Evolutionary conservation across 129 eudicot genomes (phyloP), one percentile per base, ranked within the genome.

Genomic region (Centrapalus pauciflorus): DNA sequence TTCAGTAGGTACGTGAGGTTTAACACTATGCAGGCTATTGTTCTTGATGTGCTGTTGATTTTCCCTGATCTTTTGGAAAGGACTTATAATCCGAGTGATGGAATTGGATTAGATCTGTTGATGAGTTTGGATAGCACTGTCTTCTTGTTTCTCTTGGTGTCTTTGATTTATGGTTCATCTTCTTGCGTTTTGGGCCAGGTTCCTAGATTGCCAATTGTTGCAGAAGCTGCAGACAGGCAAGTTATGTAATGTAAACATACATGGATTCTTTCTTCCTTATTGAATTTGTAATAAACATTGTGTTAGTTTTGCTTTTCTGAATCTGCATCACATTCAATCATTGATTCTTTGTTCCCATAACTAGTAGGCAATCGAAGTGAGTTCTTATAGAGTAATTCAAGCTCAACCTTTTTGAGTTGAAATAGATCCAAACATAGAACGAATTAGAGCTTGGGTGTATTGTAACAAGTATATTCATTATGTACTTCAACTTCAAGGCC

Each of bases 141-240:
- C 77, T 93, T 93, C 52, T 64, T 93, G 87, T 93, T 85, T 78
- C 79, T 93, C 20, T 63, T 93, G 83, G 95, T 93, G 41, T 69
- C 72, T 29, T 86, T 93, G 96, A 74, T 93, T 70, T 93, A 93
- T 68, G 96, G 98, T 12, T 66, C 87, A 0, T 81, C 80, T 16
- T 81, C 84, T 55, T 93, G 98, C 55, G 77, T 77, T 70, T 41
- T 93, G 27, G 98, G 98, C 1, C 84, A 83, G 56, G 17, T 88
- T 59, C 96, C 98, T n/a, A 81, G 98, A 55, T 84, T 93, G 83
- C 98, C 98, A 2, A 75, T 93, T 72, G 98, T 93, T 54, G 98
- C 98, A 52, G 98, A 93, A 2, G 98, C 98, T 73, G 98, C 98
- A 52, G 98, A 93, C 60, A 88, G 95, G 89, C 98, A 93, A 80